Evolutionary conservation across 169 alveolate species (phyloP), one percentile per base, ranked within the genome.

Genomic region (Haemoproteus tartakovskyi): DNA sequence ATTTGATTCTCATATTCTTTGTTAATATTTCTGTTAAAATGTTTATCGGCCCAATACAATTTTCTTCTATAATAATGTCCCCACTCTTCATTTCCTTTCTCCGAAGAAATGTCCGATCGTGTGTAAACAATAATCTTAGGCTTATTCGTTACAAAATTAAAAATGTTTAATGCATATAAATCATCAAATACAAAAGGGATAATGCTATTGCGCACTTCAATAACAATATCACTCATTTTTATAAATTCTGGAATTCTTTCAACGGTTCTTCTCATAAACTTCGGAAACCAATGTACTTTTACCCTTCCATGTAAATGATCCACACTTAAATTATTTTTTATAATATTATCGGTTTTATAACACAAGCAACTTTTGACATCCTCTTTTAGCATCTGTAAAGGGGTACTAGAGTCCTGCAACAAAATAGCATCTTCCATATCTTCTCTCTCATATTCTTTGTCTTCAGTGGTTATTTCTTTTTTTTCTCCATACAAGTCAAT

Each of bases 141-240:
- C 41, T 85, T 88, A 24, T 79, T 86, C 9, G 93, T 85, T 43
- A 70, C 59, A 56, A 84, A 62, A 48, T 79, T 63, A 78, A 74
- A 88, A 8, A 88, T 78, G 60, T 88, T 86, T 21, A 88, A 30
- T 40, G 88, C 74, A 40, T 61, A 78, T 9, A 85, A 79, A 21
- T 79, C 79, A 36, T 80, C 89, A 37, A 89, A 79, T n/a, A 84
- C 90, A 63, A 59, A 88, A 0, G 93, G 93, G 22, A 88, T 48
- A 27, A 89, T 60, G 14, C 89, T 91, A 60, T 88, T 89, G 33
- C 93, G 27, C 0, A 88, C 93, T 43, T 88, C 93, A 4, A 88
- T 80, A 12, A 88, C 85, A 1, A 88, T 59, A 56, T 88, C 93
- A 60, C 87, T 54, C 43, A 59, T 47, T 62, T 81, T 85, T 18